A percentile compares a stretch with the other conserved stretches of the same genome.
Conservation (phyloP, 345 rosid species). For the Melaleuca quinquenervia region DNA sequence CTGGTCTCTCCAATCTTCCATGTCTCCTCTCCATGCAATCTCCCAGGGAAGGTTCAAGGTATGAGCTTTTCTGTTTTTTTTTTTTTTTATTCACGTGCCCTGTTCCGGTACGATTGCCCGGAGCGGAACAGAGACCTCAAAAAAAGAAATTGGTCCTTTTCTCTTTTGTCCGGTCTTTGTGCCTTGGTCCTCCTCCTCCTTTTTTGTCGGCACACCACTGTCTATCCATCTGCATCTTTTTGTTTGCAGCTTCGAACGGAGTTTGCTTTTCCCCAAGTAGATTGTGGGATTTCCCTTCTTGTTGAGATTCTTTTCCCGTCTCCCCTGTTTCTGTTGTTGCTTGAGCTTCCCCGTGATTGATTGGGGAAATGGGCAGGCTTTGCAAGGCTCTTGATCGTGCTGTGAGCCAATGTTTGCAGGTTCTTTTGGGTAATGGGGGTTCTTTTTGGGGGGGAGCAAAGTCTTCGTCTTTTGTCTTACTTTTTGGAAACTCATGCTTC, state of each 20-base stretch:
- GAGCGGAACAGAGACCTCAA: background rate
- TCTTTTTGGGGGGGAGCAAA: background rate
- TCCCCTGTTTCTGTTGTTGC: background rate
- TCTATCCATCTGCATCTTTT: background rate
- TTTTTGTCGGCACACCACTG: background rate
- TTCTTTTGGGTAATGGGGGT: background rate
- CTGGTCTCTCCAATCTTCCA: slow-evolving; percentile 12
- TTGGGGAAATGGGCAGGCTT: background rate
- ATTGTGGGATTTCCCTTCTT: background rate
- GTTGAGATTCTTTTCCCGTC: background rate
- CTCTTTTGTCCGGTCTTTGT: background rate
- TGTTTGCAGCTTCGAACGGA: background rate
- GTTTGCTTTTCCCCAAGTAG: background rate
- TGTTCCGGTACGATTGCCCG: background rate
- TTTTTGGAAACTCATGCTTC: background rate
- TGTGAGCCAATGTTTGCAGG: background rate
- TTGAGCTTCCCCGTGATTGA: background rate
- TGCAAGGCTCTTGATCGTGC: background rate
- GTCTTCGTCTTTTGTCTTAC: background rate
- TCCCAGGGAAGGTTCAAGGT: slow-evolving; percentile 40
- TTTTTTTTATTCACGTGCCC: background rate
- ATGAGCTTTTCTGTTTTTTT: background rate
- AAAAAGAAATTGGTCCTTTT: background rate
- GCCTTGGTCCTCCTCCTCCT: background rate
- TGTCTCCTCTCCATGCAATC: slow-evolving; percentile 14